Base-by-base conservation (phyloP, 306 rosid genomes). In the Astragalus glycyphyllos region DNA sequence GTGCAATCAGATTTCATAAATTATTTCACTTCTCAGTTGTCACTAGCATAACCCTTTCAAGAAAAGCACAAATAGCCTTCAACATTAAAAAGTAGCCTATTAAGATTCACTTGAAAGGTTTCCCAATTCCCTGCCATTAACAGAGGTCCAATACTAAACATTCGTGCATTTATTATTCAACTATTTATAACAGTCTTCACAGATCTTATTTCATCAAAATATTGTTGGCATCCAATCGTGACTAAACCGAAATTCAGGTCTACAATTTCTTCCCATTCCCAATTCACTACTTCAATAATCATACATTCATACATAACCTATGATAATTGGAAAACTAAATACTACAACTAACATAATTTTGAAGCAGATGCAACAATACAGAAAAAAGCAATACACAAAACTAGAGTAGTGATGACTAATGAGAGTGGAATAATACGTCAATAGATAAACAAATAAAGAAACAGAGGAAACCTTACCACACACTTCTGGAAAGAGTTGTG, bases 401-500 rank as follows among this genome's bases (percentile, higher is more conserved):
- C 26, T 11, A 56, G 12, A 12, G 53, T 3, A 14, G 31, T 14
- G n/a, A 46, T 14, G n/a, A 46, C 7, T 2, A 6, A 26, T 7
- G 26, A 47, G 10, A 31, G 11, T 8, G 5, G 7, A 55, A 6
- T 26, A 45, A 50, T 3, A 54, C 41, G 26, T 3, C 3, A 15
- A 65, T 1, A 4, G 48, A 0, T 3, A 60, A 20, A 61, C 23
- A 69, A 0, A 5, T 2, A 12, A 12, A 55, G 47, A 58, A 71
- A 8, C 31, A 32, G 34, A 13, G 64, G 34, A 51, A 67, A 58
- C 9, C 96, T 85, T 82, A 95, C 99, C 96, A 91, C 95, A 82
- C 97, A 95, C 78, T 89, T 84, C 77, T 87, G 87, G 76, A 95
- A 95, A 76, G 73, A 72, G 66, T 48, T 59, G 35, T 84, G 99